A percentile compares a stretch with the other conserved stretches of the same genome.
phyloP scores from a whole-genome alignment of 1,139 yeast species.

The Pichia sp. region DNA sequence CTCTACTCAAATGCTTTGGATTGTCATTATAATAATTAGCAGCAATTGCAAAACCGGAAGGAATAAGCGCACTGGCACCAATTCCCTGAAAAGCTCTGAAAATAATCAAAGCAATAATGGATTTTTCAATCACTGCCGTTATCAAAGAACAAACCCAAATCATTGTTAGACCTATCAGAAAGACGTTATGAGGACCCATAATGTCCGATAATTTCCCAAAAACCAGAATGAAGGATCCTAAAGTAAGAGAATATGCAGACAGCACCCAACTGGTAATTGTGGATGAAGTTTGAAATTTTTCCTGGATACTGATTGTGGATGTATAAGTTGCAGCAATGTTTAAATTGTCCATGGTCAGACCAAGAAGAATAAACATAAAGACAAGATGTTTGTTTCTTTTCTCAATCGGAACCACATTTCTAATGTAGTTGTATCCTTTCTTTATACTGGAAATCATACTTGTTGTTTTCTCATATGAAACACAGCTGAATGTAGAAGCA shows the following conservation, averaged over 20 bases:
- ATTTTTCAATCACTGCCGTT: constrained; percentile 21
- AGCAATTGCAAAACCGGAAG: constrained; percentile 26
- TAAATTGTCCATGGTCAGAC: constrained; percentile 22
- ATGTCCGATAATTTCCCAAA: constrained; percentile 32
- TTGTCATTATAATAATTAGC: constrained; percentile 22
- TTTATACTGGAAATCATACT: too few species aligned
- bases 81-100: constrained; percentile 33
- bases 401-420: constrained; percentile 12
- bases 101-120: constrained; percentile 26
- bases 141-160: constrained; percentile 25
- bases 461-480: too few species aligned
- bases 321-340: constrained; percentile 26
- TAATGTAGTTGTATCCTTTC: too few species aligned
- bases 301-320: constrained; percentile 19
- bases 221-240: constrained; percentile 30
- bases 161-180: constrained; percentile 14
- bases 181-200: constrained; percentile 27
- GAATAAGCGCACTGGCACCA: constrained; percentile 29
- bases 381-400: constrained; percentile 14
- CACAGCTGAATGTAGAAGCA: too few species aligned
- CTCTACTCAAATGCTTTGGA: constrained; percentile 16
- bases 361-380: constrained; percentile 12
- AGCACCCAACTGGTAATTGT: constrained; percentile 28
- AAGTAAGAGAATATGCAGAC: constrained; percentile 30
- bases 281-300: constrained; percentile 20